Evolutionary conservation across 2,329 filamentous ascomycete genomes (phyloP), one percentile per base, ranked within the genome.

Genomic region (Westerdykella aurantiaca): DNA sequence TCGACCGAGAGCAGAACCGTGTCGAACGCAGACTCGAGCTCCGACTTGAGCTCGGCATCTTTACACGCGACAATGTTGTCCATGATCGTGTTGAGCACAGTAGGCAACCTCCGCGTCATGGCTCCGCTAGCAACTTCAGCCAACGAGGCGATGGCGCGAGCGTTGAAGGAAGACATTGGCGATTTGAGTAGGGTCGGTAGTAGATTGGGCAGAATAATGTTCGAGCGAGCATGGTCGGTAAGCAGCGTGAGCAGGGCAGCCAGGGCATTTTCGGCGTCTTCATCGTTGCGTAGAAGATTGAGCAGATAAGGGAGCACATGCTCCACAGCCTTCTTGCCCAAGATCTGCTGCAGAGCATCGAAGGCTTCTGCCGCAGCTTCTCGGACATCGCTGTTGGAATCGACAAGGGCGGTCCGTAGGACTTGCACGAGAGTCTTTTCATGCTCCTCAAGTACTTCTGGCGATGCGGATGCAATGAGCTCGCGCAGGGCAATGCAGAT

Each of bases 281-380:
- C 81, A 45, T 95, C 87, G 38, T 84, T 85, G 43, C 90, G 84
- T 47, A 98, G 74, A n/a, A 97, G 79, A 62, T 81, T 91, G 60
- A 98, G 83, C 23, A 98, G 81, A 71, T 89, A 85, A 42, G 94
- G 94, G 50, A 98, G 76, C 18, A 98, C 93, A 64, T 97, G 89
- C 60, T 98, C 91, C 41, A 98, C 86, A 42, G 89, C 90, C 59
- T 82, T 86, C 76, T 96, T 97, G 72, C 93, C 93, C 50, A 97
- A 76, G 41, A 95, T 87, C 60, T 91, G 86, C 68, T 98, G 93
- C 46, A 98, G 71, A 29, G 90, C 88, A 67, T 98, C 93, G 61
- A 98, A 98, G 2, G 93, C 93, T 69, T 98, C 93, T 17, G 94
- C 93, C 21, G 94, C 93, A 45, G 93, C 88, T 68, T 98, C 93